phyloP scores from a whole-genome alignment of 768 basidiomycete species.

The Tephrocybe sp. region DNA sequence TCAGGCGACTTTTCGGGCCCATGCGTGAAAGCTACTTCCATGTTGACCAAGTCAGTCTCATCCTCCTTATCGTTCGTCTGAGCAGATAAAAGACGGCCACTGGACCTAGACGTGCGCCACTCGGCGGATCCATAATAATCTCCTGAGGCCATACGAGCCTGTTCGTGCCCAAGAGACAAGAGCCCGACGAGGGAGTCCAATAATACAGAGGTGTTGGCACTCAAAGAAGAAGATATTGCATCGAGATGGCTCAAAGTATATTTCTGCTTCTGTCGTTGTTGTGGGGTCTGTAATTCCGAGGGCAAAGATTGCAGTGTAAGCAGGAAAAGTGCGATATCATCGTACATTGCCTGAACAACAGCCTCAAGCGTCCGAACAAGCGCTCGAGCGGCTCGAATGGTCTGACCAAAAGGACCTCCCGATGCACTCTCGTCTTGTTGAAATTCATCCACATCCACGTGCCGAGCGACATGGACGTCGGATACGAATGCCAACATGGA shows the following conservation, averaged over 20 bases:
- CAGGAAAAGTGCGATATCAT: constrained; percentile 63
- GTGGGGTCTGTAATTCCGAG: constrained; percentile 26
- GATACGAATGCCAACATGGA: constrained; percentile 57
- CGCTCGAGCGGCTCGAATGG: constrained; percentile 65
- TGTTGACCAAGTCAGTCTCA: constrained; percentile 51
- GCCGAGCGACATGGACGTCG: constrained; percentile 75
- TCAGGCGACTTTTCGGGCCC: constrained; percentile 1
- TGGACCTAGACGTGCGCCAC: constrained; percentile 72
- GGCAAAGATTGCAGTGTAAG: constrained; percentile 53
- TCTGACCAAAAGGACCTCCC: constrained; percentile 56
- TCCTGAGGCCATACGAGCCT: constrained; percentile 64
- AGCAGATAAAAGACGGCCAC: constrained; percentile 43
- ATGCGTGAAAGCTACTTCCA: constrained; percentile 41
- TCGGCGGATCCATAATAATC: constrained; percentile 76
- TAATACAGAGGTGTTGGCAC: constrained; percentile 53
- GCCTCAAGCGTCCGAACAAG: constrained; percentile 72
- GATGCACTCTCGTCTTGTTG: constrained; percentile 44
- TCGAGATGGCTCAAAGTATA: constrained; percentile 45
- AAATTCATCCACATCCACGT: constrained; percentile 83
- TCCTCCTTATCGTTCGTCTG: constrained; percentile 29
- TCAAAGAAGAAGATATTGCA: constrained; percentile 47
- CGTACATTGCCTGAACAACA: constrained; percentile 69
- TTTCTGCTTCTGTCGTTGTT: constrained; percentile 28
- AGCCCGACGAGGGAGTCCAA: constrained; percentile 62
- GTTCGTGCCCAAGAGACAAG: constrained; percentile 63